A percentile compares a stretch with the other conserved stretches of the same genome.
Evolutionary conservation across 2,329 filamentous ascomycete genomes (phyloP).

Genomic region (Fusarium tuaranense): DNA sequence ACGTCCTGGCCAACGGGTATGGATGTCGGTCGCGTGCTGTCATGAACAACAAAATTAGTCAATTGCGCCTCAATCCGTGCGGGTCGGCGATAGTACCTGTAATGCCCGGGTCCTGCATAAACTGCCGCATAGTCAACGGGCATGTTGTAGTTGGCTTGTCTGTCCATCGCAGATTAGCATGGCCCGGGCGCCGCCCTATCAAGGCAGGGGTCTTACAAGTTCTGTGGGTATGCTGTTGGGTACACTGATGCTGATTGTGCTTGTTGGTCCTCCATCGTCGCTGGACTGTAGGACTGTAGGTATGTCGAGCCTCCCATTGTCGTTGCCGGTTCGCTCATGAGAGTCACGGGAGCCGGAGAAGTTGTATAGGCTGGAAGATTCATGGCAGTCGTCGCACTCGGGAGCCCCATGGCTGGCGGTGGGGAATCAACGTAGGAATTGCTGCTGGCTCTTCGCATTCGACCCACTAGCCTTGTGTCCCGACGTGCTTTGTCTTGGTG

Average conservation of each 20-base stretch:
- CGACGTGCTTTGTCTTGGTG: constrained; percentile 70
- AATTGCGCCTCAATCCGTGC: constrained; percentile 11
- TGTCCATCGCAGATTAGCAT: constrained; percentile 45
- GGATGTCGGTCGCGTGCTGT: constrained; percentile 54
- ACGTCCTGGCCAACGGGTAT: constrained; percentile 53
- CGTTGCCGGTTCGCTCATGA: constrained; percentile 63
- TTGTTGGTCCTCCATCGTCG: constrained; percentile 59
- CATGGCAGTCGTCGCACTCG: constrained; percentile 57
- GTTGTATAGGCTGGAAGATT: constrained; percentile 64
- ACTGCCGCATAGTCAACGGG: constrained; percentile 57
- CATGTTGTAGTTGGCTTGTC: constrained; percentile 55
- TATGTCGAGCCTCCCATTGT: constrained; percentile 58
- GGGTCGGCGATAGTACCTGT: constrained; percentile 51
- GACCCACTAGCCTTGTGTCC: constrained; percentile 65
- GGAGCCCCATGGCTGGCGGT: constrained; percentile 44
- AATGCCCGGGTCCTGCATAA: constrained; percentile 50
- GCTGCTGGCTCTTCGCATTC: constrained; percentile 65
- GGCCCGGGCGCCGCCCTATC: constrained; percentile 41
- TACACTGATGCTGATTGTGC: constrained; percentile 50
- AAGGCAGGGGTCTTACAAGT: constrained; percentile 49
- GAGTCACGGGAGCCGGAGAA: constrained; percentile 61
- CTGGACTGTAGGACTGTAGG: constrained; percentile 62
- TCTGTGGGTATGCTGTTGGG: constrained; percentile 49
- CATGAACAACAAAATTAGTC: constrained; percentile 33
- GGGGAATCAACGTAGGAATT: constrained; percentile 56